phyloP scores from a whole-genome alignment of 768 basidiomycete species.

The Boletus subparvulus region DNA sequence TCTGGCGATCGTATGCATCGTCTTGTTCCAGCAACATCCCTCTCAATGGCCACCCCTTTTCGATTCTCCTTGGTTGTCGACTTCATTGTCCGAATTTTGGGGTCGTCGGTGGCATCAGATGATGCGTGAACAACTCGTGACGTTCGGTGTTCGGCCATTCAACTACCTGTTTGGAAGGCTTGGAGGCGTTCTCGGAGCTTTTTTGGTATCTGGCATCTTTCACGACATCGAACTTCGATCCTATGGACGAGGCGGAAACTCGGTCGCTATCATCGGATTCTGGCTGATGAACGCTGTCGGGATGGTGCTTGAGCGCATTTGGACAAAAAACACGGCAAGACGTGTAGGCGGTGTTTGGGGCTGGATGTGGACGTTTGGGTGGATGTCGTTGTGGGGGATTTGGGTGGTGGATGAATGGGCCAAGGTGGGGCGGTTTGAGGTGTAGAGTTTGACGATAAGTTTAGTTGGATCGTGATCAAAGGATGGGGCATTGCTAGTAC shows the following conservation, averaged over 20 bases:
- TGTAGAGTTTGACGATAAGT: not conserved
- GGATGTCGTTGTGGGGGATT: not conserved
- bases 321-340: not conserved
- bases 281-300: not conserved
- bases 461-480: not conserved
- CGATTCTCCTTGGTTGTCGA: conserved; percentile 52
- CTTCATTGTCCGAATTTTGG: conserved; percentile 63
- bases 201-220: conserved; percentile 55
- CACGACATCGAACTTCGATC: conserved; percentile 59
- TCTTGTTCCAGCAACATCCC: conserved; percentile 46
- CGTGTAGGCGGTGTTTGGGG: not conserved
- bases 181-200: conserved; percentile 55
- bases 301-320: not conserved
- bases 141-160: conserved; percentile 46
- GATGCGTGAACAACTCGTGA: conserved; percentile 54
- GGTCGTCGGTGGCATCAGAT: conserved; percentile 64
- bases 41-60: conserved; percentile 64
- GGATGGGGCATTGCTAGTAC: too few species aligned
- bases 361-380: not conserved
- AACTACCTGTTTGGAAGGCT: conserved; percentile 45
- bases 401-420: not conserved
- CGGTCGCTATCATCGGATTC: not conserved
- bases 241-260: conserved; percentile 37
- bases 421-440: not conserved
- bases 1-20: conserved; percentile 42